phyloP scores from a whole-genome alignment of 257 asterid genomes.

The Buddleja alternifolia region DNA sequence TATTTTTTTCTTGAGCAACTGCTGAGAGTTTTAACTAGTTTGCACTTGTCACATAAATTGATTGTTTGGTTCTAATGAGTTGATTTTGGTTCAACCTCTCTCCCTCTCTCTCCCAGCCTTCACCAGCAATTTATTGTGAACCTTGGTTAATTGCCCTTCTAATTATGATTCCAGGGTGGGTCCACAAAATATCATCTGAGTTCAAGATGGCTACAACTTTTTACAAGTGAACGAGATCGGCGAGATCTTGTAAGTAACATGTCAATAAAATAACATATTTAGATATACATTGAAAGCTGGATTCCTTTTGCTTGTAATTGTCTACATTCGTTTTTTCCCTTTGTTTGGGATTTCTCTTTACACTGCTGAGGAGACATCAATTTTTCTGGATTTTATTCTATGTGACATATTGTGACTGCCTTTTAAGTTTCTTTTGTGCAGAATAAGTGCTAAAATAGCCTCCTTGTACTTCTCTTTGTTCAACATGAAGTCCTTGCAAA shows the following conservation, averaged over 20 bases:
- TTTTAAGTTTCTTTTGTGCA: constrained; percentile 1
- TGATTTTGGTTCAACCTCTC: constrained; percentile 13
- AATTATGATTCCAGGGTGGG: constrained; percentile 71
- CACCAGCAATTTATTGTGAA: not conserved
- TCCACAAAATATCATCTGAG: constrained; percentile 92
- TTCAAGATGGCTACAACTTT: constrained; percentile 92
- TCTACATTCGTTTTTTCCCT: constrained; percentile 1
- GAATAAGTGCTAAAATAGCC: constrained; percentile 5
- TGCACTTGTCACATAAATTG: not conserved
- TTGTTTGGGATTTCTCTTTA: not conserved
- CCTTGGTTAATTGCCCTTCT: constrained; percentile 10
- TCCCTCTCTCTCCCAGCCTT: constrained; percentile 7
- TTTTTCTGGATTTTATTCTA: constrained; percentile 7
- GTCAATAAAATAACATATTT: constrained; percentile 2
- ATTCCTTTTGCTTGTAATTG: constrained; percentile 10
- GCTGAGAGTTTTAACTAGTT: constrained; percentile 14
- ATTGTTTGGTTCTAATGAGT: constrained; percentile 1
- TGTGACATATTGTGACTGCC: not conserved
- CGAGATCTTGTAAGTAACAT: constrained; percentile 93
- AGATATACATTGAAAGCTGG: constrained; percentile 11
- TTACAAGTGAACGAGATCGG: constrained; percentile 95
- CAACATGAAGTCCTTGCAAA: constrained; percentile 1
- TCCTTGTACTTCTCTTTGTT: not conserved
- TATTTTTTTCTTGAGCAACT: constrained; percentile 19
- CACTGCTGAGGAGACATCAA: not conserved